Conservation (phyloP, 495 filamentous ascomycete genomes). For the Aspergillus biplanus region DNA sequence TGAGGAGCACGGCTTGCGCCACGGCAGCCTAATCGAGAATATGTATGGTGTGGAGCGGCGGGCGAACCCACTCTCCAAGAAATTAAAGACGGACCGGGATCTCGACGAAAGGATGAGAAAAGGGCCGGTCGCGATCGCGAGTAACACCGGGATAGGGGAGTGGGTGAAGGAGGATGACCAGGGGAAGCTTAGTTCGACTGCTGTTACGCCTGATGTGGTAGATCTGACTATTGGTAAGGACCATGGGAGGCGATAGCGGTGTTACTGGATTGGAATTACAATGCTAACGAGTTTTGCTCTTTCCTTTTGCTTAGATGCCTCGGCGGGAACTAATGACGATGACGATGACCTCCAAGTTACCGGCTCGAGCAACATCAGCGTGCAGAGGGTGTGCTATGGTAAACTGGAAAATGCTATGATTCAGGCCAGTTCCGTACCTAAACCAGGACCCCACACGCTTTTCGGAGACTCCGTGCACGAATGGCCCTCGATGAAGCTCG, state of each 20-base stretch:
- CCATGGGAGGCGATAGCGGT: background rate
- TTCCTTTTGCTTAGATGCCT: constrained; percentile 24
- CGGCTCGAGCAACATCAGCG: constrained; percentile 46
- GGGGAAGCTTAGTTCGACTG: constrained; percentile 32
- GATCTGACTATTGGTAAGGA: constrained; percentile 64
- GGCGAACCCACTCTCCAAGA: constrained; percentile 63
- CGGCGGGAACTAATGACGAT: constrained; percentile 27
- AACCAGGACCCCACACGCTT: constrained; percentile 58
- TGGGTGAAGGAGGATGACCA: constrained; percentile 64
- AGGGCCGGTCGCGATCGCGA: constrained; percentile 38
- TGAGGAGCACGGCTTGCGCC: constrained; percentile 21
- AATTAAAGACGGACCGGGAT: constrained; percentile 56
- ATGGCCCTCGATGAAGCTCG: constrained; percentile 77
- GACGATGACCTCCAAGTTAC: constrained; percentile 51
- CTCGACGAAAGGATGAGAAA: constrained; percentile 44
- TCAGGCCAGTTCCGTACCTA: constrained; percentile 69
- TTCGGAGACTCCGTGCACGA: constrained; percentile 36
- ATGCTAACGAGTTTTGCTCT: background rate
- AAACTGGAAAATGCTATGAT: constrained; percentile 71
- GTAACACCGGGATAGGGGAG: constrained; percentile 61
- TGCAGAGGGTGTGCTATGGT: constrained; percentile 82
- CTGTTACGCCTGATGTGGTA: constrained; percentile 50
- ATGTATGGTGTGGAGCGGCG: constrained; percentile 74
- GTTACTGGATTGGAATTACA: background rate
- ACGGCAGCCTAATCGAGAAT: constrained; percentile 60